phyloP scores from a whole-genome alignment of 345 rosid species.

The Gossypium bickii region DNA sequence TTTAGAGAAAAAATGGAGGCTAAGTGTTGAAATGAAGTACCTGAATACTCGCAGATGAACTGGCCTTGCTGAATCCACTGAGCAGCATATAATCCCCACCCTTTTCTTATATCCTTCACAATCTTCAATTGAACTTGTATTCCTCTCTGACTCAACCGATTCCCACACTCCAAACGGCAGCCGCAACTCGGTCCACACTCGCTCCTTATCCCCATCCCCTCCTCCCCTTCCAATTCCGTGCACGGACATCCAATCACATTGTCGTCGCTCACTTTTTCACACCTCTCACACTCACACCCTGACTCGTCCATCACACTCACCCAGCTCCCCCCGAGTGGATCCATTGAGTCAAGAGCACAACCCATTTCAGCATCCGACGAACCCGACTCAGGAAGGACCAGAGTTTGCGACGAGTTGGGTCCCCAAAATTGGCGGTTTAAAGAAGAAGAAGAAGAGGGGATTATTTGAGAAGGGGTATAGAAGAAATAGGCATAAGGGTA shows the following conservation, averaged over 20 bases:
- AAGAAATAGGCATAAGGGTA: slow-evolving; percentile 56
- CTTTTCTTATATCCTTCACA: slow-evolving; percentile 55
- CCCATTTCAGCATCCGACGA: neutral
- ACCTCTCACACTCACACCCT: slow-evolving; percentile 48
- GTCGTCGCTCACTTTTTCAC: slow-evolving; percentile 32
- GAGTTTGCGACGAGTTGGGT: neutral
- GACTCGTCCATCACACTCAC: slow-evolving; percentile 25
- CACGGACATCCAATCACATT: slow-evolving; percentile 31
- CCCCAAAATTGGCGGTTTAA: slow-evolving; percentile 62
- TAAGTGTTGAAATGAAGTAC: slow-evolving; percentile 22
- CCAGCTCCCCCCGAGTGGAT: neutral
- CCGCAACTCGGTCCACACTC: slow-evolving; percentile 74
- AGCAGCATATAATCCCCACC: slow-evolving; percentile 77
- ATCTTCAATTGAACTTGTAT: slow-evolving; percentile 55
- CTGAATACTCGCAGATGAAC: slow-evolving; percentile 85
- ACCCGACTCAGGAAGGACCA: neutral
- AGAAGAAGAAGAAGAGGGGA: slow-evolving; percentile 26
- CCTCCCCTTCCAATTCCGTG: slow-evolving; percentile 22
- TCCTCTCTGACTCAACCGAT: slow-evolving; percentile 63
- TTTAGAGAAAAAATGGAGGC: neutral
- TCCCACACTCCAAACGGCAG: slow-evolving; percentile 55
- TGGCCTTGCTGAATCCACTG: slow-evolving; percentile 58
- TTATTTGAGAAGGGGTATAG: slow-evolving; percentile 57
- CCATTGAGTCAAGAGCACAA: neutral
- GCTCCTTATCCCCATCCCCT: slow-evolving; percentile 32